Evolutionary conservation across 352 stramenopile genomes (phyloP).

Genomic region (Globisporangium canariense): DNA sequence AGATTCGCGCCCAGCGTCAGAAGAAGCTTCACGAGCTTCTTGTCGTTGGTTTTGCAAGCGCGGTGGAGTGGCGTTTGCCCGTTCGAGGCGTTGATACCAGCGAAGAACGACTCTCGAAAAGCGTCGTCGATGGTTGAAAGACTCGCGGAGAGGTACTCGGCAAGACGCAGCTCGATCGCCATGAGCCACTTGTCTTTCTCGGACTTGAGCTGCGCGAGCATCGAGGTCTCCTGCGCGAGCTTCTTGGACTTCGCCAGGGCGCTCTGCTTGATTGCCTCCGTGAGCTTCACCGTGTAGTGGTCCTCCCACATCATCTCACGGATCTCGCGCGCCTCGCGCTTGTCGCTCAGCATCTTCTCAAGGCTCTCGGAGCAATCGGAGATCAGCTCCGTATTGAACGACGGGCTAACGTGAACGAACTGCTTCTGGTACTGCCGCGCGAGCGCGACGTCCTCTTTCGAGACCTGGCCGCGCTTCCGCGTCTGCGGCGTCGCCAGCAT

Average conservation of each 20-base stretch:
- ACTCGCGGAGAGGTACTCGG: slow-evolving; percentile 35
- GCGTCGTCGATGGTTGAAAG: slow-evolving; percentile 23
- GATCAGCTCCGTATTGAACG: slow-evolving; percentile 44
- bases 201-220: slow-evolving; percentile 49
- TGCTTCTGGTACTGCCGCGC: slow-evolving; percentile 42
- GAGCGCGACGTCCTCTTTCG: slow-evolving; percentile 31
- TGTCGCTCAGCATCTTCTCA: slow-evolving; percentile 32
- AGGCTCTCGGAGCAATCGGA: slow-evolving; percentile 54
- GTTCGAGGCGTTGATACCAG: slow-evolving; percentile 32
- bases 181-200: slow-evolving; percentile 70
- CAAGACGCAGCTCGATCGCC: slow-evolving; percentile 52
- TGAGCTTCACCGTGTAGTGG: slow-evolving; percentile 32
- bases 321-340: slow-evolving; percentile 46
- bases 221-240: slow-evolving; percentile 44
- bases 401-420: slow-evolving; percentile 30
- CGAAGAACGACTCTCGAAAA: slow-evolving; percentile 31
- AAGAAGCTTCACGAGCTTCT: slow-evolving; percentile 37
- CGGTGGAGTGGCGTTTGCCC: slow-evolving; percentile 57
- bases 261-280: slow-evolving; percentile 20
- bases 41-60: slow-evolving; percentile 44
- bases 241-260: slow-evolving; percentile 32
- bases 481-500: slow-evolving; percentile 40
- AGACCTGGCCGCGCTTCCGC: slow-evolving; percentile 48
- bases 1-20: slow-evolving; percentile 35
- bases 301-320: slow-evolving; percentile 72